A percentile compares a stretch with the other conserved stretches of the same genome.
These are phyloP conservation scores for Naematelia aurantialba DNA, from an alignment of 768 basidiomycete genomes.

Conservation along the genomic window DNA sequence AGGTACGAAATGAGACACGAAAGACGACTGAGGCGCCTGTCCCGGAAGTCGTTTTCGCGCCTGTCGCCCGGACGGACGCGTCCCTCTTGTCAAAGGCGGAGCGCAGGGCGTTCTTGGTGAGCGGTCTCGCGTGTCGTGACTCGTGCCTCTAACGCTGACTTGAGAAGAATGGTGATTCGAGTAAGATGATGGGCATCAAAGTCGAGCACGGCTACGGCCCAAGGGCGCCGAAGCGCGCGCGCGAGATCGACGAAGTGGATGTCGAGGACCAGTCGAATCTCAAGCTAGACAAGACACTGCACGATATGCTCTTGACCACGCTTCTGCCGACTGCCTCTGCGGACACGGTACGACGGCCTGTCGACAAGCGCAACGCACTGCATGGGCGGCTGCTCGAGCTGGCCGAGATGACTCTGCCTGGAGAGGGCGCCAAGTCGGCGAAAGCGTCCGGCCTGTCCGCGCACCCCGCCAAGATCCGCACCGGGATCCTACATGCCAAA, in stretches of 20 bases:
- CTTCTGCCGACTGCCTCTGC: conserved; percentile 35
- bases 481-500: conserved; percentile 41
- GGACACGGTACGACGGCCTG: conserved; percentile 28
- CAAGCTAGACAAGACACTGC: conserved; percentile 49
- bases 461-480: conserved; percentile 43
- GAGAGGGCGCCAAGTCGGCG: conserved; percentile 33
- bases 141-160: conserved; percentile 6
- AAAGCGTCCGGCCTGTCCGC: conserved; percentile 20
- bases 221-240: conserved; percentile 6
- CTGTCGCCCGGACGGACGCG: conserved; percentile 1
- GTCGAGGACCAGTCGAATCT: conserved; percentile 42
- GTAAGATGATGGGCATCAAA: conserved; percentile 45
- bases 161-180: background rate
- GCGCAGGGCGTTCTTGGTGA: conserved; percentile 49
- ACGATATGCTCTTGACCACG: conserved; percentile 43
- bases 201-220: conserved; percentile 13
- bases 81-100: conserved; percentile 38
- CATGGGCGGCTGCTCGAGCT: conserved; percentile 40
- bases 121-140: conserved; percentile 4
- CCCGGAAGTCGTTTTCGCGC: conserved; percentile 46
- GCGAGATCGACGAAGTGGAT: conserved; percentile 29
- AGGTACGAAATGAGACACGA: background rate
- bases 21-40: conserved; percentile 8
- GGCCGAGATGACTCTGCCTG: conserved; percentile 35
- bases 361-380: conserved; percentile 45